phyloP scores from a whole-genome alignment of 2,329 filamentous ascomycete genomes.

The Epichloe sylvatica region DNA sequence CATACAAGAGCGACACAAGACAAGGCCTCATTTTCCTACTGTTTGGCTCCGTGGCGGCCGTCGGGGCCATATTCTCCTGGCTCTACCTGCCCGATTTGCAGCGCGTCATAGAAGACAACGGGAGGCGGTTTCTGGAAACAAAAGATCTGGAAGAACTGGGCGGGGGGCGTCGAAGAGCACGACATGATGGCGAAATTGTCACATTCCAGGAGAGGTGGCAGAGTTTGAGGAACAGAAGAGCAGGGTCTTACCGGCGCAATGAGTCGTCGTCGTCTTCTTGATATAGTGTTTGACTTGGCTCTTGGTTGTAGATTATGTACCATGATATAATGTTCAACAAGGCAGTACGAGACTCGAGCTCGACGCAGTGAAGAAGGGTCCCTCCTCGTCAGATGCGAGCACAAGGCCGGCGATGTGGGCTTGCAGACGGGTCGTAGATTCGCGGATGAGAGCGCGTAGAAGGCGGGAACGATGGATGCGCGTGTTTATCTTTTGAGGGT shows the following conservation, averaged over 20 bases:
- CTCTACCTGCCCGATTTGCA: constrained; percentile 37
- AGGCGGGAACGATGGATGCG: constrained; percentile 60
- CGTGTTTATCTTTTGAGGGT: constrained; percentile 48
- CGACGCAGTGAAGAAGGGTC: constrained; percentile 54
- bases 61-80: constrained; percentile 37
- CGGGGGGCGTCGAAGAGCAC: constrained; percentile 33
- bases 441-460: constrained; percentile 56
- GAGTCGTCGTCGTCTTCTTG: neutral
- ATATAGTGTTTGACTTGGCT: too few species aligned
- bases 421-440: constrained; percentile 47
- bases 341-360: constrained; percentile 38
- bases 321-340: too few species aligned
- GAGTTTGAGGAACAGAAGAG: constrained; percentile 22
- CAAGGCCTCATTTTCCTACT: constrained; percentile 38
- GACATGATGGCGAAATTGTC: constrained; percentile 29
- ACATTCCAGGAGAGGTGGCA: constrained; percentile 29
- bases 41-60: constrained; percentile 34
- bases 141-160: constrained; percentile 38
- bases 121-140: constrained; percentile 25
- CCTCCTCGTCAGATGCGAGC: constrained; percentile 37
- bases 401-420: constrained; percentile 42
- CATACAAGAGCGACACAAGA: constrained; percentile 26
- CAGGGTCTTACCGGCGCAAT: constrained; percentile 3
- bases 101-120: constrained; percentile 22
- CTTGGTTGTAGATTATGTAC: neutral